phyloP scores from a whole-genome alignment of 345 rosid genomes.

The Aethionema arabicum region DNA sequence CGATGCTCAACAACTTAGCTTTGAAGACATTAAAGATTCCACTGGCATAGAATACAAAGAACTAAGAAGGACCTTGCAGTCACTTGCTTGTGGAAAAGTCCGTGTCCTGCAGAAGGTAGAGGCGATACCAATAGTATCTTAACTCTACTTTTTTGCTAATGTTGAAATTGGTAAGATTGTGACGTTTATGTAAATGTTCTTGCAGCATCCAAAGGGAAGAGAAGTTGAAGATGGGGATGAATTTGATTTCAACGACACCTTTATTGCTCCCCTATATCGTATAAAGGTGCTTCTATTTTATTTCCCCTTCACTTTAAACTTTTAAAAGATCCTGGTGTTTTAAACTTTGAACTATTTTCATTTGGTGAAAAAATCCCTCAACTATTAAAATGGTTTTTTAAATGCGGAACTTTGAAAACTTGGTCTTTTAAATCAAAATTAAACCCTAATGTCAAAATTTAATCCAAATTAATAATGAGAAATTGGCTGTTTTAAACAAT shows the following conservation, averaged over 20 bases:
- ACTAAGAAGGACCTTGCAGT: slow-evolving; percentile 88
- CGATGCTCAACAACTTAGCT: slow-evolving; percentile 86
- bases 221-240: slow-evolving; percentile 92
- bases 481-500: too few species aligned
- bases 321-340: neutral
- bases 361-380: too few species aligned
- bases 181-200: slow-evolving; percentile 8
- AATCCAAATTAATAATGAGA: too few species aligned
- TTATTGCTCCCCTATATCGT: slow-evolving; percentile 80
- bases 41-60: slow-evolving; percentile 96
- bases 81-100: slow-evolving; percentile 97
- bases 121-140: slow-evolving; percentile 1
- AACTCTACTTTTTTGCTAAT: slow-evolving; percentile 12
- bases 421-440: too few species aligned
- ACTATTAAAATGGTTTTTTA: too few species aligned
- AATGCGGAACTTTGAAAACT: too few species aligned
- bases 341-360: too few species aligned
- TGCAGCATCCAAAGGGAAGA: slow-evolving; percentile 87
- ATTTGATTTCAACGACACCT: slow-evolving; percentile 76
- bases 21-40: slow-evolving; percentile 88
- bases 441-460: too few species aligned
- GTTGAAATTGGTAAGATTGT: neutral
- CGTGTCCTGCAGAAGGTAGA: slow-evolving; percentile 88
- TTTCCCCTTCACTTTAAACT: slow-evolving; percentile 6
- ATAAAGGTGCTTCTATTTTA: slow-evolving; percentile 56